Evolutionary conservation across 352 stramenopile genomes (phyloP), one percentile per base, ranked within the genome.

Genomic region (Phytopythium vexans): DNA sequence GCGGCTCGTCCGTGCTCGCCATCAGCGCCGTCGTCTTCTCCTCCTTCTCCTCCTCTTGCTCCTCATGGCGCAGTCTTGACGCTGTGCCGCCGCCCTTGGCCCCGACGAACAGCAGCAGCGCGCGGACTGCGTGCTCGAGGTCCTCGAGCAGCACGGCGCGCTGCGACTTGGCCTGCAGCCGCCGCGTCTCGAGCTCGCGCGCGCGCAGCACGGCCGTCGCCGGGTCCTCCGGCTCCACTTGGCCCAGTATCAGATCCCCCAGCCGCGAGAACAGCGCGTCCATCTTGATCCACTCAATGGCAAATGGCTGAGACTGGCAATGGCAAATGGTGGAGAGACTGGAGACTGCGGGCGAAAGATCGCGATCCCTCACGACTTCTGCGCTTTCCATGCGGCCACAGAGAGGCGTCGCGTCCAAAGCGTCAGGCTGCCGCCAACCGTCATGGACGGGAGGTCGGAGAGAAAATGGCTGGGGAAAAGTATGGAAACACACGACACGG

Each of bases 81-180:
- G n/a, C 64, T 12, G 6, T 27, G 33, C 14, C 21, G 37, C 49
- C 15, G 42, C 54, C 66, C 54, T 80, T 89, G 38, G 49, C 56
- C 9, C 77, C 54, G 49, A 86, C 49, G 35, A 82, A 86, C 42
- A 82, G 76, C 16, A 71, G 62, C 35, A 93, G 58, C 8, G 74
- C 70, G 21, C 72, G 65, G 38, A 93, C 69, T 2, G 78, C 74
- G 49, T 66, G 72, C 64, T 93, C 82, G 5, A 93, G 71, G 58
- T 93, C 83, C 39, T 93, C 83, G 43, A 93, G 79, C 35, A 93
- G 74, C 49, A 91, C 82, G 37, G 66, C 66, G 52, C 83, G 80
- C 55, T 93, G 78, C 49, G 74, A 88, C 56, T 90, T 89, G 66
- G 78, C 70, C 37, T 91, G 71, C 44, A 91, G 62, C 52, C 84